These are phyloP conservation scores for Fusarium brachygibbosum DNA, from an alignment of 2,329 filamentous ascomycete genomes.

Conservation along the genomic window DNA sequence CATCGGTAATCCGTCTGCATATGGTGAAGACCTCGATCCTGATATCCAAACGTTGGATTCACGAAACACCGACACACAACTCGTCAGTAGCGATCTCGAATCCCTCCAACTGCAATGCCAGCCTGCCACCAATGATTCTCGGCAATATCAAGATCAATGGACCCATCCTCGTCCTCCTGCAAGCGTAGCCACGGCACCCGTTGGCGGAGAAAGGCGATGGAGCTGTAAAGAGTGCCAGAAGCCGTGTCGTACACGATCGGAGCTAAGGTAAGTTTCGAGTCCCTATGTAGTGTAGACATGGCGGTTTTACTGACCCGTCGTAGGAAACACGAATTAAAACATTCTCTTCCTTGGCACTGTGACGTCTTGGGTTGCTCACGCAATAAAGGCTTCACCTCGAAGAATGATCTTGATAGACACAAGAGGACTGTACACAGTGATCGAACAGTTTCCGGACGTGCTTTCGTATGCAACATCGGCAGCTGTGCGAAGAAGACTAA, in stretches of 20 bases:
- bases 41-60: slow-evolving; percentile 55
- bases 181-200: slow-evolving; percentile 36
- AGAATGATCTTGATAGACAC: slow-evolving; percentile 86
- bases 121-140: neutral
- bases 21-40: slow-evolving; percentile 58
- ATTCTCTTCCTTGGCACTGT: slow-evolving; percentile 77
- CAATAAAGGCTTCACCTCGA: slow-evolving; percentile 78
- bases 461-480: slow-evolving; percentile 47
- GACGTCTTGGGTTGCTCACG: slow-evolving; percentile 67
- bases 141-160: slow-evolving; percentile 34
- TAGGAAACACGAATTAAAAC: slow-evolving; percentile 82
- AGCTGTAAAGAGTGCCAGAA: slow-evolving; percentile 58
- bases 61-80: slow-evolving; percentile 30
- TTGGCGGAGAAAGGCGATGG: slow-evolving; percentile 38
- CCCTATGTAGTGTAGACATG: neutral
- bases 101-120: slow-evolving; percentile 47
- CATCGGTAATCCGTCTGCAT: slow-evolving; percentile 59
- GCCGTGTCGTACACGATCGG: slow-evolving; percentile 65
- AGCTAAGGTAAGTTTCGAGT: slow-evolving; percentile 63
- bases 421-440: slow-evolving; percentile 77
- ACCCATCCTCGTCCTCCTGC: slow-evolving; percentile 19
- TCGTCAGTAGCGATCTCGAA: slow-evolving; percentile 53
- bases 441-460: slow-evolving; percentile 48
- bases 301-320: slow-evolving; percentile 37
- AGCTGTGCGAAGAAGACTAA: slow-evolving; percentile 61